A percentile compares a stretch with the other conserved stretches of the same genome.
Conservation (phyloP, 441 rosid genomes). For the Jatropha multifida region DNA sequence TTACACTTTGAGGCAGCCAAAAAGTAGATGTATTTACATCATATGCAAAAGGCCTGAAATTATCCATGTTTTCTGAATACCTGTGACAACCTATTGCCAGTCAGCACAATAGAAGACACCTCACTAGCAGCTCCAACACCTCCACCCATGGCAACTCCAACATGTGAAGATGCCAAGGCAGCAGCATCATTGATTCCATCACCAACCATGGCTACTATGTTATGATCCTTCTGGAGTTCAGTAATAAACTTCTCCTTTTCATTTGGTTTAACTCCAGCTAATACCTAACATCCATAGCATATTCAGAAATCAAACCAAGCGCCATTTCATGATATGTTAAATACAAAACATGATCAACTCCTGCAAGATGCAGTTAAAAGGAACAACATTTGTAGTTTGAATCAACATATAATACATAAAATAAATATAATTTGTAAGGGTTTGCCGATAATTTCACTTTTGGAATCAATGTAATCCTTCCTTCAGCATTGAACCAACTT, state of each 20-base stretch:
- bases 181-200: slow-evolving; percentile 99
- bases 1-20: not conserved
- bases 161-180: slow-evolving; percentile 84
- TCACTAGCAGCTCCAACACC: slow-evolving; percentile 98
- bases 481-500: not conserved
- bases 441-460: not conserved
- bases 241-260: slow-evolving; percentile 72
- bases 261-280: slow-evolving; percentile 82
- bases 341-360: not conserved
- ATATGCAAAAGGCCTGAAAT: not conserved
- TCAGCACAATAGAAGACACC: slow-evolving; percentile 89
- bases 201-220: slow-evolving; percentile 91
- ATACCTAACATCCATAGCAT: slow-evolving; percentile 51
- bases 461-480: not conserved
- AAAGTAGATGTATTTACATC: not conserved
- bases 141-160: slow-evolving; percentile 95
- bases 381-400: not conserved
- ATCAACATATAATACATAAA: not conserved
- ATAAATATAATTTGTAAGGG: too few species aligned
- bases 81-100: slow-evolving; percentile 92
- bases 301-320: not conserved
- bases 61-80: slow-evolving; percentile 32
- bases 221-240: slow-evolving; percentile 68
- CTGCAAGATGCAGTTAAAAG: not conserved
- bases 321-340: not conserved